Evolutionary conservation across 257 asterid species (phyloP).

Genomic region (Haberlea rhodopensis): DNA sequence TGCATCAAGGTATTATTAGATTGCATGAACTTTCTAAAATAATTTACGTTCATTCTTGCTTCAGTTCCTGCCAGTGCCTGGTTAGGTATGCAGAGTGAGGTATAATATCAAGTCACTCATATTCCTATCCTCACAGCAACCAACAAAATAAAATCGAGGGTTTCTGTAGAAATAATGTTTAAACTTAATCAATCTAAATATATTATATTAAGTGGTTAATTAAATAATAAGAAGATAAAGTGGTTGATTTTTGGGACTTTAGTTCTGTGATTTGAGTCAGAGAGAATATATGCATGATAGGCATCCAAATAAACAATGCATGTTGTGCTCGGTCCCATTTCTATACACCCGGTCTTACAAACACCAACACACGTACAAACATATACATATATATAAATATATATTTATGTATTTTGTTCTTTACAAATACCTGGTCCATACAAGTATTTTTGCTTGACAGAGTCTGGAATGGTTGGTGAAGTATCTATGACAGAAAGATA

Average conservation of each 20-base stretch:
- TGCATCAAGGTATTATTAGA: constrained; percentile 71
- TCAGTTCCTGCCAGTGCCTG: not conserved
- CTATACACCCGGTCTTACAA: too few relatives aligned
- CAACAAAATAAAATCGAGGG: not conserved
- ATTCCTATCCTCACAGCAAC: not conserved
- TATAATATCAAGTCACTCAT: not conserved
- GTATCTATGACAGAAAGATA: constrained; percentile 42
- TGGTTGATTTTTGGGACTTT: not conserved
- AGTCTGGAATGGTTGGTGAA: constrained; percentile 84
- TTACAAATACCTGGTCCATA: too few relatives aligned
- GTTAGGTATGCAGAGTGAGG: not conserved
- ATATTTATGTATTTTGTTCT: too few relatives aligned
- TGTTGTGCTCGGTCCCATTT: constrained; percentile 48
- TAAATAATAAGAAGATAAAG: too few relatives aligned
- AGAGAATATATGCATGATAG: too few relatives aligned
- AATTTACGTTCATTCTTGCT: not conserved
- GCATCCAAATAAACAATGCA: too few relatives aligned
- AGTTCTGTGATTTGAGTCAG: not conserved
- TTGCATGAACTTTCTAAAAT: not conserved
- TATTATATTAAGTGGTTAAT: too few relatives aligned
- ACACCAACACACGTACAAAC: too few relatives aligned
- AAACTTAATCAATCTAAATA: constrained; percentile 6
- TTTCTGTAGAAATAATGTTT: constrained; percentile 4
- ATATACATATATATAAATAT: too few relatives aligned
- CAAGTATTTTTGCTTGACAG: constrained; percentile 71